Percentiles rank a stretch among this genome's conserved stretches.
Conservation (phyloP, 2,329 filamentous ascomycete species). For the Ceratocystis albifundus region DNA sequence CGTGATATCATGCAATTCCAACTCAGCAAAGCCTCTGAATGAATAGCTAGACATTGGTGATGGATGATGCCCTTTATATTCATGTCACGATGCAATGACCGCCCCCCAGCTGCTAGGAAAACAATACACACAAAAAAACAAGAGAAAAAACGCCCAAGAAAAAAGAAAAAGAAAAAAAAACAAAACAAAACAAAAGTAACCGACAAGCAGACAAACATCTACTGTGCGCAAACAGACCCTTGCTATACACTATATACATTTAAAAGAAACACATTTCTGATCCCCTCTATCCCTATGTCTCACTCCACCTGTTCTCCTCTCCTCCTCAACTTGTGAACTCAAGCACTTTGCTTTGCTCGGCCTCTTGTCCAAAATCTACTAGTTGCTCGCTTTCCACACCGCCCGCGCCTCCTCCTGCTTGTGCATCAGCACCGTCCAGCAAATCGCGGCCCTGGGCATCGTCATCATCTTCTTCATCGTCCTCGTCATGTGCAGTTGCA, state of each 20-base stretch:
- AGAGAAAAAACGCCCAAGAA: conserved; percentile 11
- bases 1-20: too few relatives aligned
- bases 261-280: background rate
- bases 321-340: conserved; percentile 20
- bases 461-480: conserved; percentile 42
- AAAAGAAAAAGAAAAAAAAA: background rate
- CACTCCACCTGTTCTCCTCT: background rate
- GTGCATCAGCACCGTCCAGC: conserved; percentile 62
- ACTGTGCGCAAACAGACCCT: background rate
- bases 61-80: too few relatives aligned
- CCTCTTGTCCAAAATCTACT: conserved; percentile 12
- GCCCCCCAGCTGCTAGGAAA: background rate
- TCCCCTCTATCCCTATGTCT: background rate
- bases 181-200: background rate
- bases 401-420: conserved; percentile 39
- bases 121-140: background rate
- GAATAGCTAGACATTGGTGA: too few relatives aligned
- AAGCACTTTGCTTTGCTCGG: conserved; percentile 14
- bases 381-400: conserved; percentile 18
- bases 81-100: background rate
- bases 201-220: background rate
- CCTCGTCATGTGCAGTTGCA: conserved; percentile 45
- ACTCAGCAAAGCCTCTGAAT: too few relatives aligned
- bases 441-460: conserved; percentile 57
- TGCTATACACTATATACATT: conserved; percentile 1